Evolutionary conservation across 2,329 filamentous ascomycete species (phyloP).

Genomic region (Tetracladium maxilliforme): DNA sequence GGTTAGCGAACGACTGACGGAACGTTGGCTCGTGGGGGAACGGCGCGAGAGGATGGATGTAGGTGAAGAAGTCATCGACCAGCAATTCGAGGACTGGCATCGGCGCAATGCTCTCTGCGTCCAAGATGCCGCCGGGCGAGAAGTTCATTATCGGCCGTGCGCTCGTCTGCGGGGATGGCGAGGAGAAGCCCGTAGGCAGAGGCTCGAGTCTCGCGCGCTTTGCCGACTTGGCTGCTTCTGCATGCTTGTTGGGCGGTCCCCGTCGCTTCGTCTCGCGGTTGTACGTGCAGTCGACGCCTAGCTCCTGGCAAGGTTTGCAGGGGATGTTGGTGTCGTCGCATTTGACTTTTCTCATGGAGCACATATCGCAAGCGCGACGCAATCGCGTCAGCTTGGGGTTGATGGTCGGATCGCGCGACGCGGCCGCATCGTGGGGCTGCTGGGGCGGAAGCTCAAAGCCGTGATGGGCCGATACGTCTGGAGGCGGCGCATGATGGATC

Average conservation of each 20-base stretch:
- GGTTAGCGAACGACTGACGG: constrained; percentile 48
- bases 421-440: constrained; percentile 1
- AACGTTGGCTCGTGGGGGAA: constrained; percentile 73
- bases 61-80: constrained; percentile 72
- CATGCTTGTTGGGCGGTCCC: constrained; percentile 51
- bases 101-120: constrained; percentile 58
- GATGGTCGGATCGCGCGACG: neutral
- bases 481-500: too few relatives aligned
- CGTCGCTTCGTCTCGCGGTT: constrained; percentile 46
- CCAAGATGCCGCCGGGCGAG: constrained; percentile 22
- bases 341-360: constrained; percentile 37
- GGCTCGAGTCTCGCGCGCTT: constrained; percentile 20
- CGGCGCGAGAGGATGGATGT: constrained; percentile 62
- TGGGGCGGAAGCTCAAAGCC: too few relatives aligned
- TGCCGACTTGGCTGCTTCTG: constrained; percentile 53
- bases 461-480: too few relatives aligned
- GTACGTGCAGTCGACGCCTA: constrained; percentile 55
- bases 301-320: constrained; percentile 46
- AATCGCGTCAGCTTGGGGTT: constrained; percentile 17
- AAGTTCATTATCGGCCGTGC: too few relatives aligned
- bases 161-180: constrained; percentile 14
- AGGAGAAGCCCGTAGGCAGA: constrained; percentile 6
- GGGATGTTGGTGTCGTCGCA: constrained; percentile 53
- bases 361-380: constrained; percentile 35
- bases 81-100: constrained; percentile 52